Conservation (phyloP, 2,329 filamentous ascomycete species). For the Aspergillus ruber region DNA sequence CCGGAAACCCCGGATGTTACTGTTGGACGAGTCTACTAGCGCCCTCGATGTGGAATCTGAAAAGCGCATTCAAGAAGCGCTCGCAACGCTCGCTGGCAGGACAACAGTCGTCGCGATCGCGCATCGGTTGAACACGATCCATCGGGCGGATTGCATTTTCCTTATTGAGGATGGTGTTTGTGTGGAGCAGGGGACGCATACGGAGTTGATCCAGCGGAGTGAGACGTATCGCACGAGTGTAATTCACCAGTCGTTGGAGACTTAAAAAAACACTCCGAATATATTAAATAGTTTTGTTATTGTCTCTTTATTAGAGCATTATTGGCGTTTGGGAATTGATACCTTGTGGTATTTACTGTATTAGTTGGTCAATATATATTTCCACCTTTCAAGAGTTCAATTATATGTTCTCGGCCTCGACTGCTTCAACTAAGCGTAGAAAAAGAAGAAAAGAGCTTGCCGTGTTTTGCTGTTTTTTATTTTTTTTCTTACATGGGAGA, state of each 20-base stretch:
- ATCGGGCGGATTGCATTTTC: constrained; percentile 74
- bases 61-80: constrained; percentile 39
- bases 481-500: too few relatives aligned
- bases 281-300: neutral
- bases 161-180: constrained; percentile 44
- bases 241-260: constrained; percentile 42
- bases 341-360: too few relatives aligned
- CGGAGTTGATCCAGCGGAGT: constrained; percentile 43
- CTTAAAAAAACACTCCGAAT: constrained; percentile 4
- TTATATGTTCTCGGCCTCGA: too few relatives aligned
- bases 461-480: too few relatives aligned
- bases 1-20: constrained; percentile 48
- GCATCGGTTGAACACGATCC: constrained; percentile 37
- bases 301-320: too few relatives aligned
- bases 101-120: constrained; percentile 38
- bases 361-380: too few relatives aligned
- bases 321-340: too few relatives aligned
- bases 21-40: constrained; percentile 58
- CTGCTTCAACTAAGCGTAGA: too few relatives aligned
- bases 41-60: constrained; percentile 53
- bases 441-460: too few relatives aligned
- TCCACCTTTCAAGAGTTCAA: too few relatives aligned
- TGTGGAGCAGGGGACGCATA: constrained; percentile 45
- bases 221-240: constrained; percentile 47
- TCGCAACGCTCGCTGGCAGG: constrained; percentile 26